Base-by-base conservation (phyloP, 768 basidiomycete species). In the Galerina sulciceps region DNA sequence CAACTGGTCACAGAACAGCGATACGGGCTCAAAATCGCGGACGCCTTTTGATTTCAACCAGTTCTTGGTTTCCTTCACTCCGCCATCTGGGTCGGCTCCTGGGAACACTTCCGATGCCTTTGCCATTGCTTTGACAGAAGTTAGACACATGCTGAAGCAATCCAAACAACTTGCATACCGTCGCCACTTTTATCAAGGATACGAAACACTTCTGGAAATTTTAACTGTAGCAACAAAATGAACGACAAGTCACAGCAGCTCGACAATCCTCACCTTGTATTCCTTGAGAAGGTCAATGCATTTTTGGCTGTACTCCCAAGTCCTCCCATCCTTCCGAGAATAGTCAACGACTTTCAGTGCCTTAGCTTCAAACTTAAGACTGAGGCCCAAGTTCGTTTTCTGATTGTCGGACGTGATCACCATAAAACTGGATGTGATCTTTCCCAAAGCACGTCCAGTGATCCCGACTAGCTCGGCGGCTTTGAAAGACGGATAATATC, bases 301-400 rank as follows among this genome's bases (percentile, higher is more conserved):
- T 69, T 88, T 92, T 58, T 94, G 85, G 65, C 94, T 96, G 68
- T 90, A 99, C 69, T 99, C 96, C 97, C 96, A 99, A 35, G 85
- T 81, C 8, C 87, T 77, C 9, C 88, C 89, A 26, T 89, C 85
- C 74, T 96, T 96, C 60, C 86, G 82, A 6, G 94, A 90, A 73
- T 97, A 98, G 60, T 93, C 91, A 44, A 97, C 81, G 1, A 99
- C 97, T 74, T 99, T 99, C 66, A 94, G 72, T 10, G 87, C 84
- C 74, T 97, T 99, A 11, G 86, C 91, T 68, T 99, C 97, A 61
- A 97, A 99, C 72, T 99, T 99, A 64, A 99, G 83, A 70, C 92
- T 93, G 41, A 99, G 82, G 2, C 97, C 97, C 31, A 99, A 75
- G 69, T 99, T 99, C 55, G 82, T 84, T 77, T 97, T 98, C 57